Evolutionary conservation across 306 rosid species (phyloP), one percentile per base, ranked within the genome.

Genomic region (Sesbania bispinosa): DNA sequence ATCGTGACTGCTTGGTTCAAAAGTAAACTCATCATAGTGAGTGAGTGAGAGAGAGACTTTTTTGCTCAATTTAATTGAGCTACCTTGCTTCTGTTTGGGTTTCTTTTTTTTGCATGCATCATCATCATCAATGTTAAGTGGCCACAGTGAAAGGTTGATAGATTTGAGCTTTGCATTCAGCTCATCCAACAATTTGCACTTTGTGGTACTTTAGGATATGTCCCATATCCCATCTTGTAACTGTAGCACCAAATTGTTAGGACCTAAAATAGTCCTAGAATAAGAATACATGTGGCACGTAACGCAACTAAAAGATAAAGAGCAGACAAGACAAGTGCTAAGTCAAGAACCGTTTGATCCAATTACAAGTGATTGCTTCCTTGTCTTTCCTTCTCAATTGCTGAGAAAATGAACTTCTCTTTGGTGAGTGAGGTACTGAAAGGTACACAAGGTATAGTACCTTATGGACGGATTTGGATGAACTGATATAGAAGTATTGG

Each of bases 1-100:
- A n/a, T n/a, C n/a, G n/a, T 93, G 98, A 90, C 53, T 83, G 73
- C 90, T 80, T 65, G 86, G 90, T 83, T 85, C 76, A 83, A 89
- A 92, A 84, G 92, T 75, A 2, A n/a, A n/a, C n/a, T n/a, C n/a
- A n/a, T n/a, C n/a, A n/a, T n/a, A n/a, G n/a, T n/a, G 15, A 76
- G 41, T n/a, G 15, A 48, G 4, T 65, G 50, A 67, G 35, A 66
- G 26, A 41, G n/a, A n/a, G 70, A 8, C 67, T 74, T 78, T n/a
- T 78, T 73, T 71, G 68, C 53, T 68, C 23, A 33, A 80, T 79
- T 67, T 39, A 71, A 73, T 83, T 74, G 76, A 80, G 69, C 84
- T 78, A 76, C 85, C 79, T 73, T n/a, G n/a, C n/a, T n/a, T 69
- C 81, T 81, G 80, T 81, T 59, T 62, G 75, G 35, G 78, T 77